Percentiles rank a stretch among this genome's conserved stretches.
Evolutionary conservation across 805 yeast species (phyloP).

Genomic region (Kodamaea kaohsiungensis): DNA sequence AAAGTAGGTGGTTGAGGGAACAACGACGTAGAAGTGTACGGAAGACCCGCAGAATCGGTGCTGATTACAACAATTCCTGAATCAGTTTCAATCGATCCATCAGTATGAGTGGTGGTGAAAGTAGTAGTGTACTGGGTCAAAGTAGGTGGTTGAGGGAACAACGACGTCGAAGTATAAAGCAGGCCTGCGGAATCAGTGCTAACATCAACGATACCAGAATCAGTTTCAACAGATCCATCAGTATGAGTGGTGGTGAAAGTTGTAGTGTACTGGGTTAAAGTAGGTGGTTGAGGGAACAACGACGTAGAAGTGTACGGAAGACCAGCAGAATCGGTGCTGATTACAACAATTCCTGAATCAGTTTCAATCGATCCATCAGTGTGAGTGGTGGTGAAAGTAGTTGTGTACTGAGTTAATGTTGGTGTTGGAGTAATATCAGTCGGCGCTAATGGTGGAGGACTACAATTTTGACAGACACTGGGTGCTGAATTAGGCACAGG

Average conservation of each 20-base stretch:
- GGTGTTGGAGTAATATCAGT: neutral
- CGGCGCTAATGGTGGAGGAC: constrained; percentile 2
- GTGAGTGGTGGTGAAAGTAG: constrained; percentile 17
- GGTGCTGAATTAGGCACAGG: constrained; percentile 6
- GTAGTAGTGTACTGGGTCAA: constrained; percentile 19
- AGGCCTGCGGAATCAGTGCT: constrained; percentile 10
- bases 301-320: constrained; percentile 15
- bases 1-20: neutral
- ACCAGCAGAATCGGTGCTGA: constrained; percentile 19
- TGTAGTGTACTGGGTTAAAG: constrained; percentile 4
- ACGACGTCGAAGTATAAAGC: constrained; percentile 14
- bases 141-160: neutral
- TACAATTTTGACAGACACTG: constrained; percentile 3
- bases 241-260: constrained; percentile 5
- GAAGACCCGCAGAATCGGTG: constrained; percentile 18
- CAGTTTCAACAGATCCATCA: constrained; percentile 6
- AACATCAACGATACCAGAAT: too few relatives aligned
- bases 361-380: constrained; percentile 17
- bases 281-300: neutral
- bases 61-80: constrained; percentile 20
- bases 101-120: constrained; percentile 15
- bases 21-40: constrained; percentile 16
- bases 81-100: constrained; percentile 17
- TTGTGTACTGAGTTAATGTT: constrained; percentile 15
- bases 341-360: constrained; percentile 20